phyloP scores from a whole-genome alignment of 257 asterid genomes.

The Petunia secreta region DNA sequence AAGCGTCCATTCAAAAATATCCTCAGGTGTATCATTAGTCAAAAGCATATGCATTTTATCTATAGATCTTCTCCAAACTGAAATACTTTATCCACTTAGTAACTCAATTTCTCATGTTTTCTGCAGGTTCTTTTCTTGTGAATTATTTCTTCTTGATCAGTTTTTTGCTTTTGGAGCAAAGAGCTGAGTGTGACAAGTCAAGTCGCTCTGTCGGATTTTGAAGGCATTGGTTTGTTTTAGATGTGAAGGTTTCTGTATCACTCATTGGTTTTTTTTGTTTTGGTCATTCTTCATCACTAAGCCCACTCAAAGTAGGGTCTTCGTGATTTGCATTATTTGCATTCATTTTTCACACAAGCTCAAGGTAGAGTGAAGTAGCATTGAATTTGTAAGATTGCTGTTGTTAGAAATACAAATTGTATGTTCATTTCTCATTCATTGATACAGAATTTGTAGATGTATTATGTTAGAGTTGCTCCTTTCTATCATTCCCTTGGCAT shows the following conservation, averaged over 20 bases:
- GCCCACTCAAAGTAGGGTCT: slow-evolving; percentile 1
- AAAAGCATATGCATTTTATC: not conserved
- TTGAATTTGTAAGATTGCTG: slow-evolving; percentile 13
- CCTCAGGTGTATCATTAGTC: not conserved
- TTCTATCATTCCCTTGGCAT: not conserved
- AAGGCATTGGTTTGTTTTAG: not conserved
- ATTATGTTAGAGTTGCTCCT: slow-evolving; percentile 5
- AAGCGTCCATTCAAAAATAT: not conserved
- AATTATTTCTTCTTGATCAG: slow-evolving; percentile 9
- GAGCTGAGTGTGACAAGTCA: slow-evolving; percentile 1
- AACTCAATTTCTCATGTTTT: slow-evolving; percentile 18
- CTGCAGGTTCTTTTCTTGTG: slow-evolving; percentile 21
- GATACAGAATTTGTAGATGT: not conserved
- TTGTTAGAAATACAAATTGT: not conserved
- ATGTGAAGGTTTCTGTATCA: slow-evolving; percentile 14
- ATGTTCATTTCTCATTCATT: not conserved
- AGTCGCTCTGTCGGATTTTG: not conserved
- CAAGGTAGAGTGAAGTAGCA: slow-evolving; percentile 9
- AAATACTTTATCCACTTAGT: slow-evolving; percentile 1
- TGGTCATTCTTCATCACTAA: slow-evolving; percentile 3
- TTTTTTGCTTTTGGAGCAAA: slow-evolving; percentile 3
- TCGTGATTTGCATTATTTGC: slow-evolving; percentile 21
- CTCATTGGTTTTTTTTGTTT: not conserved
- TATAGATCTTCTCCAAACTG: not conserved
- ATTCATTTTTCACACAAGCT: slow-evolving; percentile 2